These are phyloP conservation scores for Gautieria morchelliformis DNA, from an alignment of 768 basidiomycete genomes.

Conservation along the genomic window DNA sequence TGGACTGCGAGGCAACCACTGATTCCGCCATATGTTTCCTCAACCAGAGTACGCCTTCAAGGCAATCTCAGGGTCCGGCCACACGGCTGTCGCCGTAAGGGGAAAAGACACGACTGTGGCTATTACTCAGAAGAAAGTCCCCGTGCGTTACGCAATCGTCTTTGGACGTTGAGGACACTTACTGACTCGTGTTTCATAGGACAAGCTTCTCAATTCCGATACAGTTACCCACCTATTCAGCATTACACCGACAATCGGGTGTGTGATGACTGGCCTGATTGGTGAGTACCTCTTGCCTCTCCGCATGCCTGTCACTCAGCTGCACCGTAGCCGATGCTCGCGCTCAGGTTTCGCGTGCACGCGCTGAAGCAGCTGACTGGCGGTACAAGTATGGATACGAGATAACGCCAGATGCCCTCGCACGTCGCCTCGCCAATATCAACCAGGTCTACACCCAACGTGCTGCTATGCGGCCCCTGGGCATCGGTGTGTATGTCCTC, in stretches of 20 bases:
- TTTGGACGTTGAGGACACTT: not conserved
- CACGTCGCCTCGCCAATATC: constrained; percentile 90
- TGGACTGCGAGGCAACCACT: not conserved
- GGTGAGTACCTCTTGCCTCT: constrained; percentile 38
- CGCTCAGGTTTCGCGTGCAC: constrained; percentile 79
- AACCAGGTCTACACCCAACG: constrained; percentile 99
- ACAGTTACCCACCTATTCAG: constrained; percentile 94
- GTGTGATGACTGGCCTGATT: constrained; percentile 95
- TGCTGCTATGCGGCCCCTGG: constrained; percentile 93
- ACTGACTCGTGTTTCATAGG: constrained; percentile 39
- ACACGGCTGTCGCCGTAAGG: constrained; percentile 86
- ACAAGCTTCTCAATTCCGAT: constrained; percentile 91
- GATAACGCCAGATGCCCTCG: constrained; percentile 94
- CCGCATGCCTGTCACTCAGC: not conserved
- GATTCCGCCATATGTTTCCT: constrained; percentile 1
- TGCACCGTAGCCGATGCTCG: constrained; percentile 72
- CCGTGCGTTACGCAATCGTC: constrained; percentile 44
- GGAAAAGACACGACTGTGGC: constrained; percentile 93
- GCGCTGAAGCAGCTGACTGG: constrained; percentile 84
- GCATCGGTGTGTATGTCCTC: constrained; percentile 62
- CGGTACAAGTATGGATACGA: constrained; percentile 97
- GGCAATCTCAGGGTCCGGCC: constrained; percentile 94
- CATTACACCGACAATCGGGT: constrained; percentile 93
- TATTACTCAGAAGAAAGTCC: constrained; percentile 97
- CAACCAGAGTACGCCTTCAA: constrained; percentile 95